phyloP scores from a whole-genome alignment of 257 asterid species.

The Gentiana dahurica region DNA sequence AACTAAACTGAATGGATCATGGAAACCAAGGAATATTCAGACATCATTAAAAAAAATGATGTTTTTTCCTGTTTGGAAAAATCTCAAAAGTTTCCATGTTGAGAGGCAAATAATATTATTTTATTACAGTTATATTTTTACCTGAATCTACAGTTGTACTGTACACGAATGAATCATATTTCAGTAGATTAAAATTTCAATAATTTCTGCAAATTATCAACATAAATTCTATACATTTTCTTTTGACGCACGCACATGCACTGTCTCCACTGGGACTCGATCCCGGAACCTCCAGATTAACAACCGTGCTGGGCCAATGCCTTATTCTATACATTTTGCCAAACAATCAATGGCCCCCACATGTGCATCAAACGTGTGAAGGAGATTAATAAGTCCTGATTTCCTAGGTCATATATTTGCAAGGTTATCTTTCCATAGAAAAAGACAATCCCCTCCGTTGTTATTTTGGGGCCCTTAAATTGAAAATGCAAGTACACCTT shows the following conservation, averaged over 20 bases:
- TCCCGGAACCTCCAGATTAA: no score
- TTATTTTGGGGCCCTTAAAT: no score
- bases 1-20: no score
- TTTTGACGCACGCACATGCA: no score
- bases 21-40: conserved; percentile 8
- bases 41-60: conserved; percentile 11
- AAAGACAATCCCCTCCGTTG: neutral
- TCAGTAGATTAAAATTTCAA: no score
- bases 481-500: no score
- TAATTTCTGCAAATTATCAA: neutral
- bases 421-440: neutral
- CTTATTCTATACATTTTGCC: no score
- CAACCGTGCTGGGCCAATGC: no score
- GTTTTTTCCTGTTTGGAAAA: no score
- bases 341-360: conserved; percentile 2
- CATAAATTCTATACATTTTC: neutral
- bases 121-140: conserved; percentile 2
- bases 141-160: no score
- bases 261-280: no score
- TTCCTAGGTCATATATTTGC: neutral
- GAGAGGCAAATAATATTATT: neutral
- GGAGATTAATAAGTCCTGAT: conserved; percentile 3
- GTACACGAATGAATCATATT: conserved; percentile 5
- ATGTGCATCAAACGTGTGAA: conserved; percentile 9
- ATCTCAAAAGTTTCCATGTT: no score